A percentile compares a stretch with the other conserved stretches of the same genome.
Evolutionary conservation across 257 asterid species (phyloP).

Genomic region (Solanum tarijense): DNA sequence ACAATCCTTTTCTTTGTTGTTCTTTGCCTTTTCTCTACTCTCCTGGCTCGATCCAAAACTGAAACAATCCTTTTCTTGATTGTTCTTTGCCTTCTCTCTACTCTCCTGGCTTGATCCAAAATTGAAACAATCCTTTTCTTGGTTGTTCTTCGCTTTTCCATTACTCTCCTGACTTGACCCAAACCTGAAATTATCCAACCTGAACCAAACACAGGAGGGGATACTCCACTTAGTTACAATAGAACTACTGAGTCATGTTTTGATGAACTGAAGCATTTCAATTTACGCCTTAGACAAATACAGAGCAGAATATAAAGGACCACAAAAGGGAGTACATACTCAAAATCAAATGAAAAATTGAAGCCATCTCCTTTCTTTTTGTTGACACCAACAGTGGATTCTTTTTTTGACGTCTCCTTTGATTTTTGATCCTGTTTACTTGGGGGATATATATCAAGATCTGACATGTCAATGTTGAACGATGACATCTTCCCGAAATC

Average conservation of each 20-base stretch:
- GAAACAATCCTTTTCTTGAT: conserved; percentile 9
- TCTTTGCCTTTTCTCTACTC: neutral
- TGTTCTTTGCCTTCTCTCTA: conserved; percentile 27
- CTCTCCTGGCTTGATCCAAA: conserved; percentile 5
- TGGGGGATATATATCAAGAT: conserved; percentile 67
- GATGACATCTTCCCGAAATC: conserved; percentile 76
- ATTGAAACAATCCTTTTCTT: conserved; percentile 11
- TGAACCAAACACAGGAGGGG: conserved; percentile 15
- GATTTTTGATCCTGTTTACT: conserved; percentile 43
- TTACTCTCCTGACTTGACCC: conserved; percentile 34
- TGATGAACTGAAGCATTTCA: neutral
- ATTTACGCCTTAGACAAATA: neutral
- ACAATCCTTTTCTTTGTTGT: conserved; percentile 31
- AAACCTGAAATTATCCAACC: conserved; percentile 52
- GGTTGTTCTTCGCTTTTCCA: conserved; percentile 22
- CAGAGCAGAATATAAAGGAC: neutral
- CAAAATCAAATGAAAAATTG: conserved; percentile 72
- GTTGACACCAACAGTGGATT: conserved; percentile 34
- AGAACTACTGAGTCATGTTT: neutral
- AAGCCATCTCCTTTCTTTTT: conserved; percentile 50
- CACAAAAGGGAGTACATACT: conserved; percentile 30
- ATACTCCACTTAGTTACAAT: conserved; percentile 3
- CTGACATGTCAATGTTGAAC: conserved; percentile 73
- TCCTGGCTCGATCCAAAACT: neutral
- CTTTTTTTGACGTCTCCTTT: conserved; percentile 34